Evolutionary conservation across 164 flowering plant genomes (phyloP).

Genomic region (Akebia trifoliata): DNA sequence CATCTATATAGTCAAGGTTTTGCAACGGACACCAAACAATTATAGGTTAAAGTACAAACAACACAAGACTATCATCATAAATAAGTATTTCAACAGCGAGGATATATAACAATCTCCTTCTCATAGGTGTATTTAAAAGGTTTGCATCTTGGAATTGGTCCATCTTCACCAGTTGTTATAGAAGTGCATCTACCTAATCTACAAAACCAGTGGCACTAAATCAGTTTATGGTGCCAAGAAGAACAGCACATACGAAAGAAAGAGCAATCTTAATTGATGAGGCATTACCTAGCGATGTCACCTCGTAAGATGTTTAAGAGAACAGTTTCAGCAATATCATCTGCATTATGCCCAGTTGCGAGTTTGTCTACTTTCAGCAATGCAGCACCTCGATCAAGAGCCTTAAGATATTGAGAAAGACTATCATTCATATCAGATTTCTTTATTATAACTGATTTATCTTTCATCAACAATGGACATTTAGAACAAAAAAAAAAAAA

Average conservation of each 20-base stretch:
- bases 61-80: conserved; percentile 8
- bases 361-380: conserved; percentile 86
- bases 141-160: conserved; percentile 98
- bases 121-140: conserved; percentile 97
- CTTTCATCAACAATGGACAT: background rate
- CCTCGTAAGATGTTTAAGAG: conserved; percentile 90
- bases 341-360: conserved; percentile 97
- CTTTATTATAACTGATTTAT: background rate
- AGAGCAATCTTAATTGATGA: background rate
- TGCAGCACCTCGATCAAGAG: conserved; percentile 98
- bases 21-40: conserved; percentile 8
- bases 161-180: conserved; percentile 94
- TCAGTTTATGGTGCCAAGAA: conserved; percentile 8
- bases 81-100: conserved; percentile 27
- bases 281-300: conserved; percentile 92
- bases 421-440: conserved; percentile 4
- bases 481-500: background rate
- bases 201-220: conserved; percentile 14
- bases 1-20: conserved; percentile 58
- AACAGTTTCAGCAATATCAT: conserved; percentile 98
- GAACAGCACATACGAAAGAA: conserved; percentile 7
- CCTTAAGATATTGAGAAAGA: conserved; percentile 39
- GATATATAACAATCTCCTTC: conserved; percentile 99
- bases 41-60: conserved; percentile 3
- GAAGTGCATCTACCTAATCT: conserved; percentile 94